Base-by-base conservation (phyloP, 441 rosid genomes). In the Euphorbia schlechtendalii region DNA sequence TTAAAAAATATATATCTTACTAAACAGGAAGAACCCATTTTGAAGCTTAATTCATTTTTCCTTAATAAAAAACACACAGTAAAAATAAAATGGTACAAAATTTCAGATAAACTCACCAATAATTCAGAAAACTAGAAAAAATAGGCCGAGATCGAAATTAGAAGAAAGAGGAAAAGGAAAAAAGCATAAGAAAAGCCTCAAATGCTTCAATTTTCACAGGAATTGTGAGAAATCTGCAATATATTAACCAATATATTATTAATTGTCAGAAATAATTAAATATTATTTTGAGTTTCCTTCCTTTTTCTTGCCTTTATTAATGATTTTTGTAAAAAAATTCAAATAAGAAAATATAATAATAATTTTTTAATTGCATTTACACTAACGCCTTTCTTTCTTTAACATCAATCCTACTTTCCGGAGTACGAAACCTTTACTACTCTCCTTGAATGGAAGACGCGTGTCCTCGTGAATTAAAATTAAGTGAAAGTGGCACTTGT, bases 101-200 rank as follows among this genome's bases (percentile, higher is more conserved):
- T 73, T 79, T 4, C 13, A 64, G 55, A 68, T 56, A 74, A 70
- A 78, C 84, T 85, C 72, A 80, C 88, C 89, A 55, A 78, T 69
- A 76, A 77, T 34, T 58, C 21, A 53, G 71, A 49, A 69, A 74
- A 72, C 12, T 43, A 43, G 74, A 60, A 54, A 49, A 73, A 49
- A n/a, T n/a, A 40, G 30, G 24, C 18, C 41, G 71, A 63, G 28
- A 71, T 20, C 48, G 65, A 62, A 78, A 72, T 36, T 46, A 46
- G 65, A 64, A 40, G 36, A 36, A 17, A 67, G 73, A 25, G 51
- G 14, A 54, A 63, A 73, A 71, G 68, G 48, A 59, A 68, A 45
- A 40, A 61, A 51, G 32, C 59, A 22, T 55, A 28, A 28, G 63
- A 21, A 45, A 60, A 58, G 59, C 65, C 62, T 55, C 61, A 56